Evolutionary conservation across 2,329 filamentous ascomycete genomes (phyloP).

Genomic region (Aaosphaeria pasadenensis): DNA sequence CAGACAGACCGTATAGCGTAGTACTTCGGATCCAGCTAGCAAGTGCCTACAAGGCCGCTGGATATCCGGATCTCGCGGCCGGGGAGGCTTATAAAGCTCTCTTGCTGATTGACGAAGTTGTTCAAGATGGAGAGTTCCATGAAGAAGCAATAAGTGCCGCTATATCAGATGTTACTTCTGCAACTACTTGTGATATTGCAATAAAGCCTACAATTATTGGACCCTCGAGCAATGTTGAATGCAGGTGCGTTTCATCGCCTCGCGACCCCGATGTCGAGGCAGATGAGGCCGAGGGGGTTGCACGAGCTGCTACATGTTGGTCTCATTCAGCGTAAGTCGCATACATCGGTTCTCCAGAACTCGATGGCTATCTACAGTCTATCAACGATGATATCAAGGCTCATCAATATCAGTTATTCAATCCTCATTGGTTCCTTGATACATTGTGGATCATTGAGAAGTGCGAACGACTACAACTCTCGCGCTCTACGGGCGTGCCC

Average conservation of each 20-base stretch:
- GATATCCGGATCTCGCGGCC: constrained; percentile 84
- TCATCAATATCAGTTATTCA: constrained; percentile 10
- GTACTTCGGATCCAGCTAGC: constrained; percentile 59
- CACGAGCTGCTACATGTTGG: constrained; percentile 20
- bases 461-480: constrained; percentile 63
- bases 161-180: constrained; percentile 11
- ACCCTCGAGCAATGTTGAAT: background rate
- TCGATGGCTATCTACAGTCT: no score
- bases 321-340: constrained; percentile 28
- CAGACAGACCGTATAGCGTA: constrained; percentile 37
- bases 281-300: constrained; percentile 1
- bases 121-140: constrained; percentile 79
- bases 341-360: no score
- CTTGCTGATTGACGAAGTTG: constrained; percentile 77
- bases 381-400: no score
- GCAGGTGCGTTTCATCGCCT: background rate
- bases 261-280: background rate
- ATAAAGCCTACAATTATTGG: no score
- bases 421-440: constrained; percentile 54
- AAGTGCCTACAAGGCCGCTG: constrained; percentile 66
- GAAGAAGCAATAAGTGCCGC: constrained; percentile 60
- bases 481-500: constrained; percentile 58
- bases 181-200: no score
- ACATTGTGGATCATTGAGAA: constrained; percentile 63
- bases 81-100: constrained; percentile 89